Evolutionary conservation across 768 basidiomycete genomes (phyloP), one percentile per base, ranked within the genome.

Genomic region (Podaxis sp.): DNA sequence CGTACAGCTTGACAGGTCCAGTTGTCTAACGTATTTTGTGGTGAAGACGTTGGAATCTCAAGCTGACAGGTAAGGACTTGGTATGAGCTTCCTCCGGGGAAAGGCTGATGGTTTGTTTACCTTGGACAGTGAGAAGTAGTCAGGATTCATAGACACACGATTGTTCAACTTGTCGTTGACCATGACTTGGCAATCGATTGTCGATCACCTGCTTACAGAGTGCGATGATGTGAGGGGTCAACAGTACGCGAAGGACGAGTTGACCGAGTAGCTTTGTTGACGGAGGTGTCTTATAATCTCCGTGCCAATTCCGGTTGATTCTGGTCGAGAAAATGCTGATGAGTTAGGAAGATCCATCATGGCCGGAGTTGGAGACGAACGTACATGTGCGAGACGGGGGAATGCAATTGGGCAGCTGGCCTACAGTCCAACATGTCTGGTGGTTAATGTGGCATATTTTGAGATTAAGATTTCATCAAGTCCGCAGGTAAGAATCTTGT

Each of bases 161-260:
- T 72, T 85, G 15, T 73, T 93, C 12, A 75, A 77, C 20, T 80
- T 98, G 5, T 90, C 94, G 0, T 73, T 85, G 56, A 92, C 90
- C 0, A 91, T 99, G 86, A 95, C 94, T 22, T 81, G 81, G 1
- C 97, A 99, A 72, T 94, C 91, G 0, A 66, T 97, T 2, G 81
- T 98, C 65, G 99, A 99, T 73, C 96, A 99, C 73, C 84, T 98
- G 66, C 78, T 99, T 30, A 99, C 96, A 0, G 97, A 99, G 70
- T n/a, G n/a, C n/a, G n/a, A n/a, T n/a, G n/a, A n/a, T n/a, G n/a
- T n/a, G 22, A 65, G 86, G 17, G 96, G 94, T 71, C 72, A 81
- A 2, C 69, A 69, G 50, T 78, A 78, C 33, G 83, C 87, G n/a
- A 80, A 85, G 4, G 54, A 71, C 4, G 79, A 84, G 50, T 86